These are phyloP conservation scores for Selaginella tamariscina DNA, from an alignment of 75 land plant species.

Conservation along the genomic window DNA sequence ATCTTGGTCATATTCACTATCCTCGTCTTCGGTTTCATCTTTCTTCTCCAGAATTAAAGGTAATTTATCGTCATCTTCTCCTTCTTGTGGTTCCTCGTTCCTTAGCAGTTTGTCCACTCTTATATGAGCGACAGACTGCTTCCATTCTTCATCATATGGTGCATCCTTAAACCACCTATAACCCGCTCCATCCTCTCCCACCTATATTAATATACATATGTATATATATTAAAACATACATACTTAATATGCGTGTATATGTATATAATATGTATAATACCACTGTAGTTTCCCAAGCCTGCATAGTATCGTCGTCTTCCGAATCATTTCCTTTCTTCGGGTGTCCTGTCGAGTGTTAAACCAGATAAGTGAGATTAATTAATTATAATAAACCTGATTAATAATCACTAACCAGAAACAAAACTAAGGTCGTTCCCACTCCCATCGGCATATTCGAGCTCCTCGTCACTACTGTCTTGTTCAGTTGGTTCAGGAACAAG, in stretches of 20 bases:
- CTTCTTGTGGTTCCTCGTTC: slow-evolving; percentile 18
- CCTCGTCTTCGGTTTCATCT: neutral
- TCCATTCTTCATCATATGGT: slow-evolving; percentile 81
- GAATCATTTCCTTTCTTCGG: neutral
- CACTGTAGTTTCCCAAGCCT: neutral
- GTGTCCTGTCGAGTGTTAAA: too few species aligned
- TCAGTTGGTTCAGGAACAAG: slow-evolving; percentile 63
- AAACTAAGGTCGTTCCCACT: neutral
- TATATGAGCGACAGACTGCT: slow-evolving; percentile 73
- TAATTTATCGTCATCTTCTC: neutral
- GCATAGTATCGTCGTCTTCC: slow-evolving; percentile 2
- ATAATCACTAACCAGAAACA: neutral
- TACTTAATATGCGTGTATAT: neutral
- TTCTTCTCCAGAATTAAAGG: neutral
- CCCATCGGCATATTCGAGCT: slow-evolving; percentile 77
- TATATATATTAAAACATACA: neutral
- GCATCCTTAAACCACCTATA: slow-evolving; percentile 63
- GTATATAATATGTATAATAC: neutral
- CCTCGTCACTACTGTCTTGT: slow-evolving; percentile 86
- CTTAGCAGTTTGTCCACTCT: slow-evolving; percentile 49
- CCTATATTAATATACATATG: slow-evolving; percentile 28
- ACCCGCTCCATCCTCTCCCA: slow-evolving; percentile 69
- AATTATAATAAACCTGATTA: too few species aligned
- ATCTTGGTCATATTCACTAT: neutral
- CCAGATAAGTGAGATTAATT: too few species aligned